Percentiles rank a stretch among this genome's conserved stretches.
phyloP scores from a whole-genome alignment of 176 grass and related monocot genomes.

The Phyllostachys edulis region DNA sequence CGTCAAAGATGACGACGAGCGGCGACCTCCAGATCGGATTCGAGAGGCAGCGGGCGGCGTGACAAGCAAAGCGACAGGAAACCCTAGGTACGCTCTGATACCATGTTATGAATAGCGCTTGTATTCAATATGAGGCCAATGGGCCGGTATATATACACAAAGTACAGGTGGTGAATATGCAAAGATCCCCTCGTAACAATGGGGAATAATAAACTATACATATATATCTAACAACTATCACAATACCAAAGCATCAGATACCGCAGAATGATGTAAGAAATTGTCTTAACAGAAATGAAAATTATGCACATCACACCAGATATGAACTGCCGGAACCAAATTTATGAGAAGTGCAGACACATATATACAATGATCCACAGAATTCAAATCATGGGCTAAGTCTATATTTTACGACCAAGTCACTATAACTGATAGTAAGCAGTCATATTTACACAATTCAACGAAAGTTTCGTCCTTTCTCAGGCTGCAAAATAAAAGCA shows the following conservation, averaged over 20 bases:
- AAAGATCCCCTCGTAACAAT: too few relatives aligned
- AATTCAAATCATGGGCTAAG: background rate
- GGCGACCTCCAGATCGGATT: too few relatives aligned
- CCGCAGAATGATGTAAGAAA: background rate
- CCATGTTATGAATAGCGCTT: too few relatives aligned
- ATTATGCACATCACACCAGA: background rate
- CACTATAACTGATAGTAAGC: background rate
- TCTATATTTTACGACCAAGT: background rate
- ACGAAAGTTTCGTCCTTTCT: background rate
- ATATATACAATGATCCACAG: background rate
- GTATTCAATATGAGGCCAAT: too few relatives aligned
- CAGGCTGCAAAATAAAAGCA: background rate
- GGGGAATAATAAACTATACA: too few relatives aligned
- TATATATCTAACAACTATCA: too few relatives aligned
- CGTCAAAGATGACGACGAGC: too few relatives aligned
- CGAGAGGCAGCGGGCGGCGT: too few relatives aligned
- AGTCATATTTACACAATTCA: background rate
- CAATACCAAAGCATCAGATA: background rate
- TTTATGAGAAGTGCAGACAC: background rate
- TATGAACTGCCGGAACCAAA: background rate
- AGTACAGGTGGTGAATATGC: too few relatives aligned
- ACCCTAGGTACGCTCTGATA: too few relatives aligned
- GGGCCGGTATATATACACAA: too few relatives aligned
- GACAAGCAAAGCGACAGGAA: too few relatives aligned
- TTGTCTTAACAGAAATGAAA: background rate